Evolutionary conservation across 768 basidiomycete species (phyloP).

Genomic region (Bullera alba): DNA sequence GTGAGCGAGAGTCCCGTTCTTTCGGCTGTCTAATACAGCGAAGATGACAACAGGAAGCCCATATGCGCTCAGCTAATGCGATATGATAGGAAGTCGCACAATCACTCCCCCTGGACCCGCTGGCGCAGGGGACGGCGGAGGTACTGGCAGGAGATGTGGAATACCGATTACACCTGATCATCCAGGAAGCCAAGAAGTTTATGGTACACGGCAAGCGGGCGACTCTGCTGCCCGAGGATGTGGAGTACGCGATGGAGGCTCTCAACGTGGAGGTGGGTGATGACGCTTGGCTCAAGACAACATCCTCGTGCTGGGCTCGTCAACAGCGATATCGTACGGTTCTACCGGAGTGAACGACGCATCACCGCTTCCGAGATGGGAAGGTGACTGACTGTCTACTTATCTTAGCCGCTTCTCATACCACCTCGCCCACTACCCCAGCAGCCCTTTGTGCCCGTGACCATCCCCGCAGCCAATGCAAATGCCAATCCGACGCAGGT

Average conservation of each 20-base stretch:
- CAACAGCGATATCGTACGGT: no score
- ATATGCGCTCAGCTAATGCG: background rate
- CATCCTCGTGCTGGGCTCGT: no score
- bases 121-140: conserved; percentile 72
- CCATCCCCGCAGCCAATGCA: conserved; percentile 19
- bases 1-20: conserved; percentile 8
- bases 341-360: no score
- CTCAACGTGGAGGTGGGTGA: conserved; percentile 71
- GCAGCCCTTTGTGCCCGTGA: conserved; percentile 46
- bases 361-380: no score
- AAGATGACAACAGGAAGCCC: no score
- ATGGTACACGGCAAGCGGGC: conserved; percentile 90
- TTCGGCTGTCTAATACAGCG: background rate
- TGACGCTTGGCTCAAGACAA: background rate
- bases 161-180: conserved; percentile 88
- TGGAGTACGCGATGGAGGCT: conserved; percentile 87
- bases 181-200: conserved; percentile 88
- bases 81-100: conserved; percentile 96
- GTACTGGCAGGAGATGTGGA: conserved; percentile 92
- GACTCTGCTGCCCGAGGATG: conserved; percentile 80
- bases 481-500: conserved; percentile 46
- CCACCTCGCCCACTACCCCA: conserved; percentile 59
- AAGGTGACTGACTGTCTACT: background rate
- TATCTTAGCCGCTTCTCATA: conserved; percentile 66
- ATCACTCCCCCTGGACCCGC: conserved; percentile 64